Evolutionary conservation across 768 basidiomycete species (phyloP), one percentile per base, ranked within the genome.

Genomic region (Neoboletus brunneissimus): DNA sequence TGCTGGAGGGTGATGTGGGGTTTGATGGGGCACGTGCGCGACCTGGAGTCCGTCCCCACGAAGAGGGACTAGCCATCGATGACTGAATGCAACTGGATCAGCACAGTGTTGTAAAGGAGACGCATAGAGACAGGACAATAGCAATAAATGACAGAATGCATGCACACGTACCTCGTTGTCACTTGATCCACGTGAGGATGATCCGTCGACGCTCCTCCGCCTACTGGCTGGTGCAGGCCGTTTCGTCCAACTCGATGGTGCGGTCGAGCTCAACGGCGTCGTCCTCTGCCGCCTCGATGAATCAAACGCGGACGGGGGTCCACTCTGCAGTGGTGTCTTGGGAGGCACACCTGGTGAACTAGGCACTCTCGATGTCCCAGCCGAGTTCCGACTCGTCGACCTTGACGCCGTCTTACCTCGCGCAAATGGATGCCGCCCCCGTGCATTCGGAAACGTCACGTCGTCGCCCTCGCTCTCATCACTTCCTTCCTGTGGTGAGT

Each of bases 171-270:
- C 90, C 78, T 93, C 91, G 3, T 85, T 84, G 61, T 93, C 91
- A 63, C 90, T 91, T 46, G 68, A 59, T 9, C 74, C 69, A 25
- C 73, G 75, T 41, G 69, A 71, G 42, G 76, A 70, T 29, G 79
- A 74, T 57, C 79, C 86, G 11, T 87, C 88, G 61, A 89, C 82
- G 57, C 90, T 91, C 73, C 80, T 88, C 51, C 89, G 76, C 52
- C 91, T 78, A 45, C 79, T 73, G 7, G 86, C 85, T 15, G 89
- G 88, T 16, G 76, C 73, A 5, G 88, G 88, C 4, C 87, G 81
- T 58, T 83, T 86, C 29, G 80, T 66, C 87, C 89, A 91, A 62
- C 87, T 91, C 3, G 90, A 90, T 0, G 91, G 91, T 1, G 87
- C 82, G 27, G 69, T 75, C 52, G 69, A 74, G 4, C 68, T 68